A percentile compares a stretch with the other conserved stretches of the same genome.
phyloP scores from a whole-genome alignment of 371 early-diverging fungal species.

The Mucor mucedo region DNA sequence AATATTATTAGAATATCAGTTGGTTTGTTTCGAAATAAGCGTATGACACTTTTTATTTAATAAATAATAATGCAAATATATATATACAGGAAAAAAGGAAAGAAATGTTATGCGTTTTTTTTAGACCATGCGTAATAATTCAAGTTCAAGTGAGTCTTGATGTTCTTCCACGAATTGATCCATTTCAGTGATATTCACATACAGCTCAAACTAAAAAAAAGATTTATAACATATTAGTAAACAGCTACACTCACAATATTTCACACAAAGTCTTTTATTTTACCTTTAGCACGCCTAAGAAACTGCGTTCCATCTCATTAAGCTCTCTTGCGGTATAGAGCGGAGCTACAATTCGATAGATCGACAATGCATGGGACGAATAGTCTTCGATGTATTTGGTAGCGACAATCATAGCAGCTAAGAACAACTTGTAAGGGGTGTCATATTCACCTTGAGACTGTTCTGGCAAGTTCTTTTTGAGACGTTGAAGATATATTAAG shows the following conservation, averaged over 20 bases:
- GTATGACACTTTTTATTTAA: not conserved
- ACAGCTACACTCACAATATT: not conserved
- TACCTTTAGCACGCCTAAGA: slow-evolving; percentile 40
- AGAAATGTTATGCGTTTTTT: not conserved
- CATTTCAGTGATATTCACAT: slow-evolving; percentile 33
- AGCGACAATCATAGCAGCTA: slow-evolving; percentile 73
- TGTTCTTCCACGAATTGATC: slow-evolving; percentile 31
- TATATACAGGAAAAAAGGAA: not conserved
- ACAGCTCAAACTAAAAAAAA: slow-evolving; percentile 28
- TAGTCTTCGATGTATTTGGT: slow-evolving; percentile 72
- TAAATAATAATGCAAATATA: not conserved
- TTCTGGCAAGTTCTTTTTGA: slow-evolving; percentile 62
- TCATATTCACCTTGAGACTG: slow-evolving; percentile 74
- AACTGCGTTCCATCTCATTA: slow-evolving; percentile 57
- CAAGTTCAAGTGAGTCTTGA: slow-evolving; percentile 32
- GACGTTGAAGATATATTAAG: slow-evolving; percentile 71
- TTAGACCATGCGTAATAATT: slow-evolving; percentile 22
- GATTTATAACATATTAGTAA: not conserved
- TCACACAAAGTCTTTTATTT: not conserved
- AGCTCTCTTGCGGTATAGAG: slow-evolving; percentile 67
- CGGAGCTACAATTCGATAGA: slow-evolving; percentile 40
- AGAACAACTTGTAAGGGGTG: slow-evolving; percentile 75
- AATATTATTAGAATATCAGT: too few species aligned
- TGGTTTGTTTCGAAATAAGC: not conserved
- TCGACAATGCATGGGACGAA: slow-evolving; percentile 38